Evolutionary conservation across 2,329 filamentous ascomycete species (phyloP).

Genomic region (Colletotrichum sp.): DNA sequence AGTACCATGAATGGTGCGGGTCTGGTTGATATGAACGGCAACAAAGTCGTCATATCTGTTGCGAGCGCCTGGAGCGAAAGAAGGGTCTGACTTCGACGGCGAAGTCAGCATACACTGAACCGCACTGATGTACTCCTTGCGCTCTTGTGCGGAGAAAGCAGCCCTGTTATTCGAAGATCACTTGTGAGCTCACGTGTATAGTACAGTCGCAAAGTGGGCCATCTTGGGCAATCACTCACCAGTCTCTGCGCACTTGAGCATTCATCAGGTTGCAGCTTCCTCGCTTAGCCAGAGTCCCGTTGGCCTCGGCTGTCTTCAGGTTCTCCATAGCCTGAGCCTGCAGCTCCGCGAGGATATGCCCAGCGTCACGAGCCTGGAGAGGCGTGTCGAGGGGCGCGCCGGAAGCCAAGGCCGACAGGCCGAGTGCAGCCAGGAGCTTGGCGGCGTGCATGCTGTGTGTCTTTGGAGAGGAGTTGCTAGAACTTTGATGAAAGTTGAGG

Average conservation of each 20-base stretch:
- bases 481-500: background rate
- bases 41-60: conserved; percentile 23
- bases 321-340: conserved; percentile 6
- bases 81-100: background rate
- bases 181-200: background rate
- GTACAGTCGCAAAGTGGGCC: background rate
- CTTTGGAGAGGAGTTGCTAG: background rate
- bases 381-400: background rate
- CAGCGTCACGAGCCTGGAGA: background rate
- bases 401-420: background rate
- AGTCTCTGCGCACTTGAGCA: background rate
- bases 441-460: background rate
- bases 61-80: conserved; percentile 10
- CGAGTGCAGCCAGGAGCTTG: background rate
- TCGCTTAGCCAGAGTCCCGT: conserved; percentile 6
- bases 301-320: background rate
- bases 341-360: background rate
- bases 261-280: background rate
- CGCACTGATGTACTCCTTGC: conserved; percentile 20
- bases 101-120: conserved; percentile 18
- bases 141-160: conserved; percentile 24
- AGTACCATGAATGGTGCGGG: conserved; percentile 10
- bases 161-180: conserved; percentile 11
- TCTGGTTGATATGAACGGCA: conserved; percentile 20
- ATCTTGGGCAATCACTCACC: background rate